Base-by-base conservation (phyloP, 805 yeast species). In the Wickerhamiella vanderwaltii region DNA sequence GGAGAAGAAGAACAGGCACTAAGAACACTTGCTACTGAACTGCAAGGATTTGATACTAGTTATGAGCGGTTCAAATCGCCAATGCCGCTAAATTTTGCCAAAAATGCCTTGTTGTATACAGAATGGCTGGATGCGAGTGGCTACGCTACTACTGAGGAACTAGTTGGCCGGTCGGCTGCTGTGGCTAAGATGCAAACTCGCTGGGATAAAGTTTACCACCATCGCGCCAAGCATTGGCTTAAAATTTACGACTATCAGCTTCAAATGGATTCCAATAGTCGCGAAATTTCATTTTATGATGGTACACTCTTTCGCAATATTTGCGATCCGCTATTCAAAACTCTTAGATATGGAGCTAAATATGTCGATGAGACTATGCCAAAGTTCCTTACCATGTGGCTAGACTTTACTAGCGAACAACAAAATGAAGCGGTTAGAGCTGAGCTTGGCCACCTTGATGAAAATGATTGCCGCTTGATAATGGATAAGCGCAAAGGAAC, bases 91-190 rank as follows among this genome's bases (percentile, higher is more conserved):
- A 51, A 55, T 15, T 52, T 47, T 7, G 67, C 73, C 1, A 52
- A 66, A 37, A 72, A 75, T n/a, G 80, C 82, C 41, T 61, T 87
- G 36, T 77, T 78, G 45, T 83, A 83, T 54, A 83, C 95, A 0
- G 74, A 77, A 48, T 91, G 97, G 97, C 64, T 86, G 13, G 95
- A 86, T 53, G 66, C 67, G 26, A 82, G 95, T 0, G 87, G 85
- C 39, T 87, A 83, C 54, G 79, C 86, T 24, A 77, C 85, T 6
- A 76, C 93, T 6, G 71, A 69, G 12, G 77, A 76, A 26, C 80
- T 91, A 29, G 71, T 80, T 16, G 69, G 69, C 22, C 83, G 83
- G 48, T 91, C 85, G 50, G 63, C 62, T 20, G 64, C 71, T 3
- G 77, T 88, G 0, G 68, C 73, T 13, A 61, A 64, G 26, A 54